These are phyloP conservation scores for Penicillium thymicola DNA, from an alignment of 2,329 filamentous ascomycete genomes.

Conservation along the genomic window DNA sequence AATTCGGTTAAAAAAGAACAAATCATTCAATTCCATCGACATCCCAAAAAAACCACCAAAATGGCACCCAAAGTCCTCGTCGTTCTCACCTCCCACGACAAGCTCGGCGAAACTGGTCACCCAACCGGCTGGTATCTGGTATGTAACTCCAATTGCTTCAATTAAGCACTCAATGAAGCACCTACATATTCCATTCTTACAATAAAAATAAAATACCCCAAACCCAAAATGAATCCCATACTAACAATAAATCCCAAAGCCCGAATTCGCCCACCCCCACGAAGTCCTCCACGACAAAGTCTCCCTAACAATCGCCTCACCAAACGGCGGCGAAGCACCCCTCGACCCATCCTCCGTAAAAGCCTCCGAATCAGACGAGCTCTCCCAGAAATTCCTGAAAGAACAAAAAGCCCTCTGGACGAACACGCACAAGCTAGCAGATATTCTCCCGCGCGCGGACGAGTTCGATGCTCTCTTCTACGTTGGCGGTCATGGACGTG, in stretches of 20 bases:
- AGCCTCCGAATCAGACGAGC: slow-evolving; percentile 52
- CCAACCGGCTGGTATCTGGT: slow-evolving; percentile 71
- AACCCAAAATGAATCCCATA: background rate
- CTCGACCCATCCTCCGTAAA: slow-evolving; percentile 59
- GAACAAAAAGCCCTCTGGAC: slow-evolving; percentile 61
- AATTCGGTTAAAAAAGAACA: background rate
- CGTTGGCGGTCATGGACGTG: slow-evolving; percentile 58
- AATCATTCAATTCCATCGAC: background rate
- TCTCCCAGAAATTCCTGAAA: slow-evolving; percentile 54
- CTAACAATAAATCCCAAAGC: slow-evolving; percentile 28
- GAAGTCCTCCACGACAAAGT: slow-evolving; percentile 54
- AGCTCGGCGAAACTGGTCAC: slow-evolving; percentile 42
- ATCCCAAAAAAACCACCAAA: slow-evolving; percentile 1
- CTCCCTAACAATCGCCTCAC: slow-evolving; percentile 59
- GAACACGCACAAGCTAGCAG: slow-evolving; percentile 57
- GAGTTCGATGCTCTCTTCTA: slow-evolving; percentile 65
- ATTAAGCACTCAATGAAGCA: background rate
- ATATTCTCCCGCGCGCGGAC: slow-evolving; percentile 54
- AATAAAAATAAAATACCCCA: too few species aligned
- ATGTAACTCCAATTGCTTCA: slow-evolving; percentile 12
- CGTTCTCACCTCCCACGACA: slow-evolving; percentile 63
- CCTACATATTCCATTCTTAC: too few species aligned
- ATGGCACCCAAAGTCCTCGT: slow-evolving; percentile 61
- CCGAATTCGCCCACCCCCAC: slow-evolving; percentile 64
- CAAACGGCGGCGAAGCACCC: slow-evolving; percentile 59